Conservation (phyloP, 2,329 filamentous ascomycete genomes). For the Fusarium newnesense region DNA sequence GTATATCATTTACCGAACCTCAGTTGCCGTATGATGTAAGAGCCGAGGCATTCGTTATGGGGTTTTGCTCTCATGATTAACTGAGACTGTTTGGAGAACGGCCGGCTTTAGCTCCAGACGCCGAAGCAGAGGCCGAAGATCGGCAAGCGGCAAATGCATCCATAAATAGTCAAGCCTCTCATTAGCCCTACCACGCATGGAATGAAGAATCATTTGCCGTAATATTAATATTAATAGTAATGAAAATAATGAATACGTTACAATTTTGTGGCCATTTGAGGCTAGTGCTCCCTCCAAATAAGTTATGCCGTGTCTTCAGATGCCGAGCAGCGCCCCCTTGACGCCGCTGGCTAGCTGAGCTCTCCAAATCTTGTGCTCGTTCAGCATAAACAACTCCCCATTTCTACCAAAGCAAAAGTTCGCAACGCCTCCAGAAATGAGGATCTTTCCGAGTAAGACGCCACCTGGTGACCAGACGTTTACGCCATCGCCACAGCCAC, state of each 20-base stretch:
- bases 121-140: neutral
- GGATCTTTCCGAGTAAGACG: conserved; percentile 57
- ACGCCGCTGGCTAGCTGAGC: conserved; percentile 34
- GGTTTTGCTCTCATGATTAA: neutral
- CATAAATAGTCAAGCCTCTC: neutral
- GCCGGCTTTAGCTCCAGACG: neutral
- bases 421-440: conserved; percentile 54
- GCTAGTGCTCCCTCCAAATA: neutral
- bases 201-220: neutral
- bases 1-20: neutral
- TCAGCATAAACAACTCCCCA: conserved; percentile 58
- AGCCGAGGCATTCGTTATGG: neutral
- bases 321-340: conserved; percentile 37
- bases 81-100: neutral
- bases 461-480: conserved; percentile 60
- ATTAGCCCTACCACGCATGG: no score
- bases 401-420: conserved; percentile 60
- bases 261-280: neutral
- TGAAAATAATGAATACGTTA: neutral
- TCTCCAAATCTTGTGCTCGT: conserved; percentile 57
- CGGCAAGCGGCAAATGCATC: neutral
- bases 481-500: conserved; percentile 60
- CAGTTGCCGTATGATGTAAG: neutral
- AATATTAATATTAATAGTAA: neutral
- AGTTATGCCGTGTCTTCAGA: neutral